Base-by-base conservation (phyloP, 2,329 filamentous ascomycete species). In the Pezicula radicicola region DNA sequence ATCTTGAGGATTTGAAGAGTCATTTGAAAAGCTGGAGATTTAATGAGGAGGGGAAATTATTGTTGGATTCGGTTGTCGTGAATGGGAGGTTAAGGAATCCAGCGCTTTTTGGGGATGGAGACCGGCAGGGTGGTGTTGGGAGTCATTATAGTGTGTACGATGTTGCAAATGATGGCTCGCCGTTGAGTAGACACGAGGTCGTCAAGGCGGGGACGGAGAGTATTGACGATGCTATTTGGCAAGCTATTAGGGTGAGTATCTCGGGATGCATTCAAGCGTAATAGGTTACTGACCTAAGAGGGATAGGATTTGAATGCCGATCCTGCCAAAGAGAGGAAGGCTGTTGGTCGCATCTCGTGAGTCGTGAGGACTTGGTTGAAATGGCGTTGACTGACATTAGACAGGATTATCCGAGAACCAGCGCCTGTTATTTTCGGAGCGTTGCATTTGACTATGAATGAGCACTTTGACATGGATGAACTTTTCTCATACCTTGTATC, bases 401-500 rank as follows among this genome's bases (percentile, higher is more conserved):
- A 41, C 30, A 80, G 79, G 0, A 80, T 85, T 54, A 72, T 84
- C 25, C 75, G 83, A 56, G 83, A 86, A 57, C 82, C 81, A 1
- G 78, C 80, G 2, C 79, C 83, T 0, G 73, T 84, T 6, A 74
- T 83, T 35, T 80, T 85, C 48, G 81, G 77, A 2, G 79, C 80
- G 0, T 68, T 84, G 2, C 82, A 85, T 60, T 67, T 83, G 50
- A 80, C 80, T 3, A 76, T 85, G 71, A 71, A 75, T 27, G 63
- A 75, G 12, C 69, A 78, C 52, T 85, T 85, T 56, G 81, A 86
- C 60, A 81, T 85, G 78, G 75, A 83, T 45, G 81, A 84, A 55
- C 69, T 86, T 1, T 79, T 81, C 52, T 65, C 68, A 15, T 73
- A 81, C 55, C 70, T 86, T 15, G 73, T 83, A 5, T 72, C 76